Evolutionary conservation across 192 early-diverging fungal genomes (phyloP).

Genomic region (Linnemannia exigua): DNA sequence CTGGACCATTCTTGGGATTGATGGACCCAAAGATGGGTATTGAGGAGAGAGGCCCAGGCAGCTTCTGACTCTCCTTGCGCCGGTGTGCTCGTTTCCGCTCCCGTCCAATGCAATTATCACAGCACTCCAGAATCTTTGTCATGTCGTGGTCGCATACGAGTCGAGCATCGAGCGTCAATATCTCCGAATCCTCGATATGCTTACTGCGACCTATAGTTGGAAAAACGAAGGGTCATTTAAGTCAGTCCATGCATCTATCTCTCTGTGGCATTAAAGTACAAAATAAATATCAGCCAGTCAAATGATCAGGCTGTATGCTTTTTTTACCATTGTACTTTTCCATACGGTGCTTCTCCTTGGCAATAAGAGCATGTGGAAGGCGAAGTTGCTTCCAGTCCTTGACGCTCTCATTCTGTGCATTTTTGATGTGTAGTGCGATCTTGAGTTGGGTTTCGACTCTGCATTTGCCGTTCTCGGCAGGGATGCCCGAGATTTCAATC

Average conservation of each 20-base stretch:
- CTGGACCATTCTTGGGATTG: slow-evolving; percentile 22
- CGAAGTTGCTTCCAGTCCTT: slow-evolving; percentile 80
- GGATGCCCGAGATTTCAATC: slow-evolving; percentile 58
- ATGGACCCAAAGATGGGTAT: slow-evolving; percentile 55
- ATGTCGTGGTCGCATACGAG: slow-evolving; percentile 56
- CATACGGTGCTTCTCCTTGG: slow-evolving; percentile 76
- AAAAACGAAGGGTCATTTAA: background rate
- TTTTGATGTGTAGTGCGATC: slow-evolving; percentile 77
- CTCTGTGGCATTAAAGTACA: background rate
- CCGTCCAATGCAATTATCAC: slow-evolving; percentile 55
- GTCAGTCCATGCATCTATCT: background rate
- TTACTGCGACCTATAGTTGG: slow-evolving; percentile 39
- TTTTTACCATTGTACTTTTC: slow-evolving; percentile 62
- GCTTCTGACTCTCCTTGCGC: slow-evolving; percentile 48
- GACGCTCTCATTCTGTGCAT: slow-evolving; percentile 68
- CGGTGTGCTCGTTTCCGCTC: slow-evolving; percentile 55
- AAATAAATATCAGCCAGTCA: background rate
- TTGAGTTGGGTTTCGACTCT: slow-evolving; percentile 92
- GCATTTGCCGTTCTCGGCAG: slow-evolving; percentile 69
- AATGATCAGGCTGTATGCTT: background rate
- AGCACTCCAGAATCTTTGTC: slow-evolving; percentile 48
- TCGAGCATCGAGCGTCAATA: slow-evolving; percentile 42
- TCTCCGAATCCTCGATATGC: slow-evolving; percentile 36
- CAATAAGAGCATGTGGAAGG: slow-evolving; percentile 78
- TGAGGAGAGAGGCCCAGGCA: slow-evolving; percentile 36